phyloP scores from a whole-genome alignment of 202 grass and related monocot species.

The Eragrostis tef region DNA sequence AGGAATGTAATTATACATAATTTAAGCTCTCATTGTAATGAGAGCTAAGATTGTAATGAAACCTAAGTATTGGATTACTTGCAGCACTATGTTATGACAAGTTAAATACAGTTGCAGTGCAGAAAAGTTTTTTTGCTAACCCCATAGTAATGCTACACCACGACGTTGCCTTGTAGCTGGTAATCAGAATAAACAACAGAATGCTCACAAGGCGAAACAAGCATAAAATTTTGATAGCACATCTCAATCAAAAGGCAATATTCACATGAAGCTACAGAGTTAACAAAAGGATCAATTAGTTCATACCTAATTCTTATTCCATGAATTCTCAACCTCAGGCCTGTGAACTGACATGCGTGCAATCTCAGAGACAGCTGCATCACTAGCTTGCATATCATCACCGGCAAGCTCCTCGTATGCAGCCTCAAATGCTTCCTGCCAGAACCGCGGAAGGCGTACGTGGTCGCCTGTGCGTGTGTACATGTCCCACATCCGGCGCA shows the following conservation, averaged over 20 bases:
- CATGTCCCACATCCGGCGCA: conserved; percentile 84
- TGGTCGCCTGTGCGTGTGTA: conserved; percentile 67
- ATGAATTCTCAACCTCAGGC: conserved; percentile 63
- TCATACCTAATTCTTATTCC: conserved; percentile 54
- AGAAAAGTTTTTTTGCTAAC: too few relatives aligned
- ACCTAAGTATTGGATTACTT: conserved; percentile 4
- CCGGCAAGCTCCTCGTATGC: conserved; percentile 89
- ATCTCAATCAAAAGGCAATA: neutral
- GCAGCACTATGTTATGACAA: conserved; percentile 3
- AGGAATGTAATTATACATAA: neutral
- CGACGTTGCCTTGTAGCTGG: neutral
- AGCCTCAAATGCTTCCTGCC: conserved; percentile 93
- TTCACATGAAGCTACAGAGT: neutral
- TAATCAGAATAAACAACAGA: conserved; percentile 1
- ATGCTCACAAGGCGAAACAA: neutral
- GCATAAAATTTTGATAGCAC: neutral
- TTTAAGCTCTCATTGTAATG: neutral
- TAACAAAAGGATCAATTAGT: neutral
- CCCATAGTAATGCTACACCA: neutral
- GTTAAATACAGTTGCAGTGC: neutral
- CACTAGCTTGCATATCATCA: conserved; percentile 58
- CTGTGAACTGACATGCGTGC: conserved; percentile 73
- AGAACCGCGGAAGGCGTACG: conserved; percentile 73
- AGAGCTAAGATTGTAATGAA: neutral
- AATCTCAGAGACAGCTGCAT: conserved; percentile 76